Evolutionary conservation across 345 rosid genomes (phyloP), one percentile per base, ranked within the genome.

Genomic region (Bretschneidera sinensis): DNA sequence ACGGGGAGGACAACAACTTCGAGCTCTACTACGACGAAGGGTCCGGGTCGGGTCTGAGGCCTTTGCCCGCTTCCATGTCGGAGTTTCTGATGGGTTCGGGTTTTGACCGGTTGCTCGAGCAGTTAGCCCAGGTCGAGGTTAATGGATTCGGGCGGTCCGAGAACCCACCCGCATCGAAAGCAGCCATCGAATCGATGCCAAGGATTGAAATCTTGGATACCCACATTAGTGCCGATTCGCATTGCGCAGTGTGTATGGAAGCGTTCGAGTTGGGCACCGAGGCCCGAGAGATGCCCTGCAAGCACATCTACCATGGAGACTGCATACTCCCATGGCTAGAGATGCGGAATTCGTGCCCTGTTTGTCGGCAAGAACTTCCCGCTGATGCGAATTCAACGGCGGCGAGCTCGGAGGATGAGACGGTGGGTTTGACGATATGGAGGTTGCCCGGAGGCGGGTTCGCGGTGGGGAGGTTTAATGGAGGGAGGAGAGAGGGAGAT

Each of bases 361-460:
- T 85, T 15, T 88, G 96, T 62, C 73, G 96, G 18, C 83, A 74
- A 21, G 90, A 84, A 57, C 47, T 88, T n/a, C 86, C 96, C 10
- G 52, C 77, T 5, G 91, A 78, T 66, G 64, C 57, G 10, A 39
- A 39, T 48, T 55, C n/a, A 17, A 22, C 50, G 21, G 62, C n/a
- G 54, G 33, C 61, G 24, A 15, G 57, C n/a, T n/a, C 55, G 4
- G 63, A 25, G 43, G 78, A 62, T 17, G 48, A 57, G 23, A 63
- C 83, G 0, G 80, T 82, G 9, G 96, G 92, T 20, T 51, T 88
- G 71, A 85, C 90, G 22, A 82, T 85, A 24, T 88, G 96, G 96
- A 80, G 96, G 66, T 71, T 88, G 1, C 96, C 96, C 0, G 90
- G 96, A 1, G 96, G 96, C 5, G 92, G 92, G 6, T 88, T 88